Conservation (phyloP, 768 basidiomycete species). For the Saitozyma sp. region DNA sequence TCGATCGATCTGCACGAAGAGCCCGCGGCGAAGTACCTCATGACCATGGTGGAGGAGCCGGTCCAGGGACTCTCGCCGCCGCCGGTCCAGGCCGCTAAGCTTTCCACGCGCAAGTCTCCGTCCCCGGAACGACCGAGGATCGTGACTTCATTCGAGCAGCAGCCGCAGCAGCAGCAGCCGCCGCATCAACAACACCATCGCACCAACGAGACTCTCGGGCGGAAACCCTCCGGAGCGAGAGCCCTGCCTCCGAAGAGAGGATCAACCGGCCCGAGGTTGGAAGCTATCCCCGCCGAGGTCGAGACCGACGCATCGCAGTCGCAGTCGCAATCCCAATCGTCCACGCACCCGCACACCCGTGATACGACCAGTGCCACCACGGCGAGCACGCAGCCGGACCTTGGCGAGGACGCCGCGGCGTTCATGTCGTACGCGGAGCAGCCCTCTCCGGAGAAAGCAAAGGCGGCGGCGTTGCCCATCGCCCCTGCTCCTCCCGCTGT, state of each 20-base stretch:
- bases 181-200: background rate
- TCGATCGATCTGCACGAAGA: conserved; percentile 33
- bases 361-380: no score
- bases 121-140: conserved; percentile 28
- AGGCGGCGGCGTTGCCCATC: conserved; percentile 12
- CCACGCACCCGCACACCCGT: no score
- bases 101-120: conserved; percentile 6
- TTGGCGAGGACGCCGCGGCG: conserved; percentile 41
- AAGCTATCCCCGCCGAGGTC: conserved; percentile 12
- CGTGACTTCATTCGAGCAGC: conserved; percentile 28
- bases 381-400: conserved; percentile 14
- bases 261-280: conserved; percentile 48
- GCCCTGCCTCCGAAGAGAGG: conserved; percentile 45
- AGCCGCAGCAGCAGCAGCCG: background rate
- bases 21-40: conserved; percentile 45
- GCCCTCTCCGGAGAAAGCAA: conserved; percentile 11
- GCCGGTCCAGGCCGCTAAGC: background rate
- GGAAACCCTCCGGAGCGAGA: conserved; percentile 52
- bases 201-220: conserved; percentile 28
- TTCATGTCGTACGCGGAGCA: conserved; percentile 41
- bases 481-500: conserved; percentile 26
- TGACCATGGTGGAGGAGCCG: conserved; percentile 43
- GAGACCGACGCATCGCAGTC: conserved; percentile 50
- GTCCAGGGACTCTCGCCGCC: background rate
- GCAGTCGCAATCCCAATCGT: no score